Base-by-base conservation (phyloP, 805 yeast genomes). In the Kazachstania taianensis region DNA sequence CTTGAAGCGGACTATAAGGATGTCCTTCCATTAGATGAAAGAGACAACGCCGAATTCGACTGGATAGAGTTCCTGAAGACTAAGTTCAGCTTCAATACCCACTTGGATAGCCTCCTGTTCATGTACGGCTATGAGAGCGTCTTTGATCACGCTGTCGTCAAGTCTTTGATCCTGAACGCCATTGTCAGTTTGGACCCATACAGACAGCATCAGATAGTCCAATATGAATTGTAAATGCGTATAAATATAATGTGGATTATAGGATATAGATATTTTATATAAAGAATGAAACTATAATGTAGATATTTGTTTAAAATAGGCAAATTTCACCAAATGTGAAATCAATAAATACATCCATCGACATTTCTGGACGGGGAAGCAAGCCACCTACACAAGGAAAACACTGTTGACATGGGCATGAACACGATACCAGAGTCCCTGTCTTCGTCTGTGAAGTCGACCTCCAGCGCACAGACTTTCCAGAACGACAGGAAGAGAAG, bases 401-500 rank as follows among this genome's bases (percentile, higher is more conserved):
- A n/a, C n/a, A n/a, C n/a, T n/a, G n/a, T n/a, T n/a, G n/a, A n/a
- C n/a, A n/a, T n/a, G n/a, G n/a, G n/a, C 7, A 45, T 41, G 46
- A 34, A 42, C 9, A 38, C 43, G 3, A 42, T 43, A 17, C 40
- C 48, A 3, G 49, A 45, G 18, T 36, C 46, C 5, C 38, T 42
- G 19, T 39, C 50, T 3, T 44, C 50, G 4, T 41, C 53, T 1
- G 52, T 44, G 12, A 43, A 41, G 12, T 45, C 53, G 5, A 35
- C 34, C 3, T 37, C 49, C 6, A 45, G 50, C 25, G 40, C 23
- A 15, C 44, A 41, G 23, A 42, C 51, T 14, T 46, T 44, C 22
- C 53, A 51, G 17, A 60, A 48, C n/a, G 67, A 61, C 31, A 52
- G 76, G 7, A 68, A 67, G 44, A 63, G 75, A 38, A 56, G 74